These are phyloP conservation scores for Kandelia obovata DNA, from an alignment of 345 rosid genomes.

Conservation along the genomic window DNA sequence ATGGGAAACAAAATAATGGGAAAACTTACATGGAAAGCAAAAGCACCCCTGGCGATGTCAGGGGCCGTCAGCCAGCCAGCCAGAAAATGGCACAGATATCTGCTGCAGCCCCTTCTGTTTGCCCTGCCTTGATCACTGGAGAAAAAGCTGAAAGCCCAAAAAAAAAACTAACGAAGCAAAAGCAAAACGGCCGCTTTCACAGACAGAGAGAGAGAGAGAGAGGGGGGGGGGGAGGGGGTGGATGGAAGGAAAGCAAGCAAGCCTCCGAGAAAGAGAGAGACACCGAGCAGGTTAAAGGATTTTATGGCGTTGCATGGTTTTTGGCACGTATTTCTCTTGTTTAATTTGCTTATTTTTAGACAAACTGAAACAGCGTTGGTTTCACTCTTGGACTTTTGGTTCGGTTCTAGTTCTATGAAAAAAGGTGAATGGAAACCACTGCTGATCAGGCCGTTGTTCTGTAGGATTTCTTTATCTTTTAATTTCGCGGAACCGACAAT, in stretches of 20 bases:
- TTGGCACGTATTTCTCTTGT: conserved; percentile 8
- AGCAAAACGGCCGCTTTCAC: background rate
- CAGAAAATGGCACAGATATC: background rate
- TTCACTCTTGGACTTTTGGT: no score
- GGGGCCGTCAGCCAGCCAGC: no score
- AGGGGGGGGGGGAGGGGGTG: no score
- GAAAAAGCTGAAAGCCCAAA: background rate
- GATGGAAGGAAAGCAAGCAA: background rate
- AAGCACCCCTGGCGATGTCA: background rate
- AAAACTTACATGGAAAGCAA: background rate
- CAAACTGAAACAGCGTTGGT: no score
- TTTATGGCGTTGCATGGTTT: conserved; percentile 12
- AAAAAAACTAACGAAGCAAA: background rate
- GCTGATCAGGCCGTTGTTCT: no score
- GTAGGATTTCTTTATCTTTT: no score
- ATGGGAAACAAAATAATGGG: background rate
- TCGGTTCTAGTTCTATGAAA: no score
- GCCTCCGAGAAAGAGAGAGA: background rate
- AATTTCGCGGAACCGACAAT: no score
- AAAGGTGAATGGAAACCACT: no score
- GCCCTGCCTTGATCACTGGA: background rate
- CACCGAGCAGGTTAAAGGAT: background rate
- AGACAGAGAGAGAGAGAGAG: background rate
- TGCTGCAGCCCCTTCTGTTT: background rate
- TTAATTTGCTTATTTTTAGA: no score